Conservation (phyloP, 139 green algal genomes). For the Coelastrella sp. region DNA sequence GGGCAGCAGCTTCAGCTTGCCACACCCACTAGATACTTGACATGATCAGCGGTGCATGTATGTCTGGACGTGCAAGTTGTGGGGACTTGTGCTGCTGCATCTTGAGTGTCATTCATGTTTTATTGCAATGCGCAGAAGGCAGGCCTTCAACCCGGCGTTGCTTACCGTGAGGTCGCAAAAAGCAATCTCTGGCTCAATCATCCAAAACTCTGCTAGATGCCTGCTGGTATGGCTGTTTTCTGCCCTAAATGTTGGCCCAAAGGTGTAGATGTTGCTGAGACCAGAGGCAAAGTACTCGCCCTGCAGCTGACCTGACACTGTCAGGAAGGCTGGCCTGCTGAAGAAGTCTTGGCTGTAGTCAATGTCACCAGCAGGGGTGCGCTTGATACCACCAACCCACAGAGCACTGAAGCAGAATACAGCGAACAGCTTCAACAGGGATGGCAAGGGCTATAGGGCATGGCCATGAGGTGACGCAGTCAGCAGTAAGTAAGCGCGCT, state of each 20-base stretch:
- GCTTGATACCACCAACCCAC: slow-evolving; percentile 65
- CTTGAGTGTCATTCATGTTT: too few species aligned
- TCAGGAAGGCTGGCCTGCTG: slow-evolving; percentile 89
- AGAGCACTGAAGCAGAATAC: slow-evolving; percentile 1
- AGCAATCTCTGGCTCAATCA: slow-evolving; percentile 99
- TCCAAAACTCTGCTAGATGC: slow-evolving; percentile 99
- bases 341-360: slow-evolving; percentile 98
- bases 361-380: slow-evolving; percentile 51
- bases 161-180: slow-evolving; percentile 88
- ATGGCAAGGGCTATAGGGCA: too few species aligned
- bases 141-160: neutral
- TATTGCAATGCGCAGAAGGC: too few species aligned
- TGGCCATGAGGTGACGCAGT: too few species aligned
- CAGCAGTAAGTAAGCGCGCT: too few species aligned
- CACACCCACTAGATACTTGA: too few species aligned
- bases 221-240: slow-evolving; percentile 94
- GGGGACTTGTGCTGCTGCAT: too few species aligned
- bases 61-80: too few species aligned
- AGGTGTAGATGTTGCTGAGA: slow-evolving; percentile 94
- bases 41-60: too few species aligned
- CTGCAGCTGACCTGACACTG: slow-evolving; percentile 95
- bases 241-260: slow-evolving; percentile 95
- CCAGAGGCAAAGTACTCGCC: slow-evolving; percentile 92
- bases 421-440: too few species aligned
- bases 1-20: too few species aligned